Percentiles rank a stretch among this genome's conserved stretches.
Conservation (phyloP, 2,329 filamentous ascomycete species). For the Xylaria sp. region DNA sequence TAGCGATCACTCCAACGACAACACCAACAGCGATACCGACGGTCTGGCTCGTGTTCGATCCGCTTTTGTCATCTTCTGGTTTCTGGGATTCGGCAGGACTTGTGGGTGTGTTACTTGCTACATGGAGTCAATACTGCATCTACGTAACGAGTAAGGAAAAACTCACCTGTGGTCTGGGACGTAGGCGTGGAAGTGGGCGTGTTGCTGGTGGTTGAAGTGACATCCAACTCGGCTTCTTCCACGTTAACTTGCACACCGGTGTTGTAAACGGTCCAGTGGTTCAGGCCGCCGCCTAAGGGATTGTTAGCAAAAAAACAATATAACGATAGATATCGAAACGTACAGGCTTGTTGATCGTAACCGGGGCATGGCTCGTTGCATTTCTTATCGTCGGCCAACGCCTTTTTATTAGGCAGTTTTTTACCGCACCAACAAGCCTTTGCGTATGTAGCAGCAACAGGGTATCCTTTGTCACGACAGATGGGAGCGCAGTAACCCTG, state of each 20-base stretch:
- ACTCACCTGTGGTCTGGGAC: slow-evolving; percentile 15
- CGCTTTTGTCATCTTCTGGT: slow-evolving; percentile 23
- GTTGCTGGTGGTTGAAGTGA: slow-evolving; percentile 34
- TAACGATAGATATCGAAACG: slow-evolving; percentile 39
- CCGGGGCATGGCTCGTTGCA: slow-evolving; percentile 72
- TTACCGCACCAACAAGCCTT: slow-evolving; percentile 76
- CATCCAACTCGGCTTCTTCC: slow-evolving; percentile 39
- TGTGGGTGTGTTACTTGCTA: slow-evolving; percentile 25
- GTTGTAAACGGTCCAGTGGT: slow-evolving; percentile 57
- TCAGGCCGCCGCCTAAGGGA: slow-evolving; percentile 47
- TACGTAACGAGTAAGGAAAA: neutral
- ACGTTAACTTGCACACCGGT: slow-evolving; percentile 52
- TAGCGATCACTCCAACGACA: slow-evolving; percentile 78
- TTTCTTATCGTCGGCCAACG: slow-evolving; percentile 59
- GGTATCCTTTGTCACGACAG: slow-evolving; percentile 51
- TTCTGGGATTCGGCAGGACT: slow-evolving; percentile 32
- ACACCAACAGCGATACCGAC: slow-evolving; percentile 86
- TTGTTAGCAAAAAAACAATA: slow-evolving; percentile 22
- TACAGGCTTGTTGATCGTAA: slow-evolving; percentile 69
- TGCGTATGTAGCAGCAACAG: slow-evolving; percentile 67
- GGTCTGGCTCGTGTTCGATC: slow-evolving; percentile 55
- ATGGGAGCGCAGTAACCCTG: slow-evolving; percentile 50
- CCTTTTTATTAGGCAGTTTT: slow-evolving; percentile 63
- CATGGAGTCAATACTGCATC: neutral
- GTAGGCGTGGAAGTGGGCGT: slow-evolving; percentile 15